Percentiles rank a stretch among this genome's conserved stretches.
Evolutionary conservation across 257 asterid genomes (phyloP).

Genomic region (Solanum lignicaule): DNA sequence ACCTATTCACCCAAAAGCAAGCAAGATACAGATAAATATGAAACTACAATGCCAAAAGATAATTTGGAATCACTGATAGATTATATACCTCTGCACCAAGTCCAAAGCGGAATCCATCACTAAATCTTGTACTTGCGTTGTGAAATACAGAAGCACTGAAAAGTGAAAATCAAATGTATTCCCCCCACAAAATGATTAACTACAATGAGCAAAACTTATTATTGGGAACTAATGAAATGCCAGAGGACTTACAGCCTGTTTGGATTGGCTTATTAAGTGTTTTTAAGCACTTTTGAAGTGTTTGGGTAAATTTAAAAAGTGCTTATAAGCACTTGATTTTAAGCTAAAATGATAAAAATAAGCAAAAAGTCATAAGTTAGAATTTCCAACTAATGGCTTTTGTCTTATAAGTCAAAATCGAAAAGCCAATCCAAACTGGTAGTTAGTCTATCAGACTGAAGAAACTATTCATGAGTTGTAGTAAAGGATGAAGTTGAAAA

Average conservation of each 20-base stretch:
- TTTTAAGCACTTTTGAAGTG: background rate
- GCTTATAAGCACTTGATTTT: background rate
- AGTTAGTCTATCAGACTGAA: background rate
- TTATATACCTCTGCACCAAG: conserved; percentile 84
- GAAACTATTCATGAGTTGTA: background rate
- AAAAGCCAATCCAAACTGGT: background rate
- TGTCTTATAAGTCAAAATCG: background rate
- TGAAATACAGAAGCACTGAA: conserved; percentile 91
- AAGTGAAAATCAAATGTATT: background rate
- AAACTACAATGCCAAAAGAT: background rate
- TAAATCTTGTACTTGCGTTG: conserved; percentile 86
- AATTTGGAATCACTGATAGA: background rate
- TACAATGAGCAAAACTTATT: background rate
- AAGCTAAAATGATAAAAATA: background rate
- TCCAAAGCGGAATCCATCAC: conserved; percentile 92
- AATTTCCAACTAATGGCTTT: background rate
- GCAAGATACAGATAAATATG: background rate
- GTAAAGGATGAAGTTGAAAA: background rate
- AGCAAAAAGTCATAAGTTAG: background rate
- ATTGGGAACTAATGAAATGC: background rate
- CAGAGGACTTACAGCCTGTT: background rate
- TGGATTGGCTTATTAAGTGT: background rate
- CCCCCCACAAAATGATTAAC: background rate
- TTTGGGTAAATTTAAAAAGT: background rate
- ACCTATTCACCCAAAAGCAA: conserved; percentile 38